Conservation (phyloP, 257 asterid species). For the Capsicum chinense region DNA sequence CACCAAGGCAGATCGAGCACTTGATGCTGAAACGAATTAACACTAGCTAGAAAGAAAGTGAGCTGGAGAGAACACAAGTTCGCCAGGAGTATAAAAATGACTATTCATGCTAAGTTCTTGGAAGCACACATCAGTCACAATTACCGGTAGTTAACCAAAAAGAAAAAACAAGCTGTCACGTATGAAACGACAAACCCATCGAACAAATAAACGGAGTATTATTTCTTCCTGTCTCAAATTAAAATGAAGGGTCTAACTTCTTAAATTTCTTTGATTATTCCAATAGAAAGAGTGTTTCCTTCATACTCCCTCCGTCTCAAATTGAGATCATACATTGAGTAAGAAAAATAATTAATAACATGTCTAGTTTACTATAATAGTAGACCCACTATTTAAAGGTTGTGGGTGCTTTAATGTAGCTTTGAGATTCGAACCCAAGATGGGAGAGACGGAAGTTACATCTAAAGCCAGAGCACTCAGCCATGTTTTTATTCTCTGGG, state of each 20-base stretch:
- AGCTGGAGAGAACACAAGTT: background rate
- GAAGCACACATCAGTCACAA: constrained; percentile 32
- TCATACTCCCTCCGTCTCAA: too few relatives aligned
- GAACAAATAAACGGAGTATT: rapidly evolving
- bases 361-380: too few relatives aligned
- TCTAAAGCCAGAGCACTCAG: too few relatives aligned
- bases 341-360: too few relatives aligned
- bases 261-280: too few relatives aligned
- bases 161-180: background rate
- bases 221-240: background rate
- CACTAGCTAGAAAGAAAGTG: background rate
- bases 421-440: too few relatives aligned
- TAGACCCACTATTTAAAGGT: too few relatives aligned
- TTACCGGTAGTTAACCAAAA: background rate
- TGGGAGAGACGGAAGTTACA: too few relatives aligned
- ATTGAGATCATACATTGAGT: too few relatives aligned
- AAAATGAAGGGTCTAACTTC: background rate
- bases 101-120: constrained; percentile 23
- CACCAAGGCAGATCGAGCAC: background rate
- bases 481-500: too few relatives aligned
- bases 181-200: background rate
- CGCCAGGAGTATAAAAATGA: constrained; percentile 22
- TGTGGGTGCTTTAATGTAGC: too few relatives aligned
- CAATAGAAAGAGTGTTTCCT: too few relatives aligned
- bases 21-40: background rate